Conservation (phyloP, 371 early-diverging fungal genomes). For the Mucor plumbeus region DNA sequence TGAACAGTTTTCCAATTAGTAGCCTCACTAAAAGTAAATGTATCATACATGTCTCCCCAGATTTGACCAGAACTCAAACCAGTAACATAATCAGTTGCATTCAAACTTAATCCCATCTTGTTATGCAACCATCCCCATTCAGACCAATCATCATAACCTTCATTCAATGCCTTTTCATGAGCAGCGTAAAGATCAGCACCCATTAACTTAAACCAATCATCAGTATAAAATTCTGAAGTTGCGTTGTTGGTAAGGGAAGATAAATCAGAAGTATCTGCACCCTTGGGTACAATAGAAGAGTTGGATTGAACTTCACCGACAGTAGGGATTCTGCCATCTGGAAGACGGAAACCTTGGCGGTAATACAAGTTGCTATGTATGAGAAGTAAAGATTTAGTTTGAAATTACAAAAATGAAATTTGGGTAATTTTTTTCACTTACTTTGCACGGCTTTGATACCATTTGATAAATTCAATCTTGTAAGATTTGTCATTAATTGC, state of each 20-base stretch:
- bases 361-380: conserved; percentile 29
- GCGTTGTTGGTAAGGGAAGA: conserved; percentile 13
- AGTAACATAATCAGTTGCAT: conserved; percentile 35
- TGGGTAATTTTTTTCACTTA: conserved; percentile 15
- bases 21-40: conserved; percentile 24
- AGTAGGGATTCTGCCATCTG: conserved; percentile 38
- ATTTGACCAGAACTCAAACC: conserved; percentile 22
- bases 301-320: conserved; percentile 28
- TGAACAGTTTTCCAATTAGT: conserved; percentile 39
- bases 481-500: conserved; percentile 25
- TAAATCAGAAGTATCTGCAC: conserved; percentile 15
- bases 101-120: conserved; percentile 35
- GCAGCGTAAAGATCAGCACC: conserved; percentile 36
- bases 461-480: conserved; percentile 40
- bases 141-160: conserved; percentile 43
- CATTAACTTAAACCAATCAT: conserved; percentile 33
- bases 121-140: conserved; percentile 40
- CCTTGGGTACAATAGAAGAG: conserved; percentile 9
- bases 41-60: conserved; percentile 31
- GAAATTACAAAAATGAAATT: background rate
- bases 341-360: conserved; percentile 32
- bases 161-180: conserved; percentile 33
- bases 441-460: conserved; percentile 34
- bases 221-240: conserved; percentile 15
- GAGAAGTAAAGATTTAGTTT: background rate